Conservation (phyloP, 176 grass and related monocot genomes). For the Pontederia crassipes region DNA sequence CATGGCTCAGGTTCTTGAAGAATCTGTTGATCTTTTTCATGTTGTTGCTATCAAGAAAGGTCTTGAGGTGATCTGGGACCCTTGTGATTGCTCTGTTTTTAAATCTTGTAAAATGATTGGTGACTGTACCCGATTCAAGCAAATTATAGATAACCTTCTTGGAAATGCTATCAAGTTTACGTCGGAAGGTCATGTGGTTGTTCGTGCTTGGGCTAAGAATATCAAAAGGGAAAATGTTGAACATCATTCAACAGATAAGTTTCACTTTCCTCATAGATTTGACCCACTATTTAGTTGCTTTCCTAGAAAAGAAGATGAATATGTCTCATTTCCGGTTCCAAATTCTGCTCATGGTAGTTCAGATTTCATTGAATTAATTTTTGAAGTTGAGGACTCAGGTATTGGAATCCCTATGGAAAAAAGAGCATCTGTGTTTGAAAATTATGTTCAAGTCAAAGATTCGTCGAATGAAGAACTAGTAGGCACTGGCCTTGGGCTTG, state of each 20-base stretch:
- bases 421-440: conserved; percentile 61
- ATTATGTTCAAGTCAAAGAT: conserved; percentile 71
- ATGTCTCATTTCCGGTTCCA: not conserved
- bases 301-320: conserved; percentile 4
- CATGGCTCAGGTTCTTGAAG: conserved; percentile 57
- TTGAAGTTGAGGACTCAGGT: conserved; percentile 70
- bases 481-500: conserved; percentile 71
- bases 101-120: conserved; percentile 25
- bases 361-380: conserved; percentile 38
- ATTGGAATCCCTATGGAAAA: conserved; percentile 61
- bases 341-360: conserved; percentile 21
- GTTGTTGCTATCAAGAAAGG: conserved; percentile 37
- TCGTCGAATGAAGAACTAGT: conserved; percentile 20
- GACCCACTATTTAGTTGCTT: not conserved
- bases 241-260: conserved; percentile 21
- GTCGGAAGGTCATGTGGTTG: conserved; percentile 30
- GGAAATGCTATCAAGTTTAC: conserved; percentile 84
- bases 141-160: conserved; percentile 74
- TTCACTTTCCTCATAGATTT: not conserved
- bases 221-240: conserved; percentile 18
- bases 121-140: conserved; percentile 44
- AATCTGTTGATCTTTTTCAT: conserved; percentile 52
- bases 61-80: conserved; percentile 72
- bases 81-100: conserved; percentile 58
- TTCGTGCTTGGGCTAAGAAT: conserved; percentile 53